A percentile compares a stretch with the other conserved stretches of the same genome.
Evolutionary conservation across 2,329 filamentous ascomycete species (phyloP).

Genomic region (Spiromastix sp.): DNA sequence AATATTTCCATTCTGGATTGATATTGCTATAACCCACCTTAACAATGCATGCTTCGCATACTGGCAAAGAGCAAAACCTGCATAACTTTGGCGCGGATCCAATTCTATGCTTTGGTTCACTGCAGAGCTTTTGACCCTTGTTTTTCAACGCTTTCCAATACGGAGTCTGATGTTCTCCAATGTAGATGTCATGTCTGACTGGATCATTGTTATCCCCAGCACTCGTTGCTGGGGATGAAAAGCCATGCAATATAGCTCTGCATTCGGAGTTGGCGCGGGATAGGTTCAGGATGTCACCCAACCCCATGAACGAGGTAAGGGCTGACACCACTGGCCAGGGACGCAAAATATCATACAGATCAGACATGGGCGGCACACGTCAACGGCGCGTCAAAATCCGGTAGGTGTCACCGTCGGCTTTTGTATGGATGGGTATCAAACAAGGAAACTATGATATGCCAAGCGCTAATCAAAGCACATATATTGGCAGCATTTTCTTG

Average conservation of each 20-base stretch:
- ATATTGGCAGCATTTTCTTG: too few species aligned
- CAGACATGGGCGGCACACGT: constrained; percentile 11
- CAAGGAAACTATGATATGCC: too few species aligned
- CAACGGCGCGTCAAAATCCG: too few species aligned
- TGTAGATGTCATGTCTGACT: constrained; percentile 14
- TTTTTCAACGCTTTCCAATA: constrained; percentile 21
- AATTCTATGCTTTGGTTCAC: constrained; percentile 16
- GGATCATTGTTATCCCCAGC: neutral
- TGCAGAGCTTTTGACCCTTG: constrained; percentile 15
- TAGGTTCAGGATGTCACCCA: constrained; percentile 20
- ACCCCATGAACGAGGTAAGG: constrained; percentile 15
- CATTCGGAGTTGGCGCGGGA: constrained; percentile 15
- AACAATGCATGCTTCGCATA: constrained; percentile 23
- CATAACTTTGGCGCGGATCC: constrained; percentile 15
- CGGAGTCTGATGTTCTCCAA: constrained; percentile 19
- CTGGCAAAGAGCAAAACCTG: constrained; percentile 19
- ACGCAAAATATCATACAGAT: constrained; percentile 15
- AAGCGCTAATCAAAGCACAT: too few species aligned
- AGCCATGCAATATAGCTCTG: constrained; percentile 20
- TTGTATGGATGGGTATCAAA: too few species aligned
- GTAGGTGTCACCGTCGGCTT: too few species aligned
- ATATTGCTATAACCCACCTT: constrained; percentile 7
- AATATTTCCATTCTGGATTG: neutral
- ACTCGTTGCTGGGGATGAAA: constrained; percentile 10
- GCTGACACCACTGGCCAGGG: constrained; percentile 19